A percentile compares a stretch with the other conserved stretches of the same genome.
Evolutionary conservation across 768 basidiomycete species (phyloP).

Genomic region (Pholiota microspora): DNA sequence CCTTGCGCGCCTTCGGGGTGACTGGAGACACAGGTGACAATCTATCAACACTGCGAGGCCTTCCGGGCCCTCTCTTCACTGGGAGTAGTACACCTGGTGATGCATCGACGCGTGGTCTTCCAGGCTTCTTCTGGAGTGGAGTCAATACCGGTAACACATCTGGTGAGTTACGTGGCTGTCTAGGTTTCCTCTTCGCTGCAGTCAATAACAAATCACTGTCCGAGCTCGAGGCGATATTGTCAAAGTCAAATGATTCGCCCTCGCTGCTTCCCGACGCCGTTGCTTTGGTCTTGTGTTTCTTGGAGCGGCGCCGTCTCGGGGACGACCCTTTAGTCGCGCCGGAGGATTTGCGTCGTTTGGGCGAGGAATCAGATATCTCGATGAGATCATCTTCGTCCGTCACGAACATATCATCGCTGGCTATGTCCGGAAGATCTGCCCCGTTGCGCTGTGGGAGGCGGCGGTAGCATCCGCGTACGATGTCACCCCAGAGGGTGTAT

Average conservation of each 20-base stretch:
- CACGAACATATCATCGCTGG: constrained; percentile 33
- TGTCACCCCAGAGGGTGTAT: constrained; percentile 69
- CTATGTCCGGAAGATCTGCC: constrained; percentile 23
- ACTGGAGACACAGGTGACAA: neutral
- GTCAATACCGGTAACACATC: neutral
- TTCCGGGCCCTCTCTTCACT: constrained; percentile 11
- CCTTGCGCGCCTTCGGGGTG: neutral
- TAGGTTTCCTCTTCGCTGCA: constrained; percentile 6
- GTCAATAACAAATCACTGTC: constrained; percentile 7
- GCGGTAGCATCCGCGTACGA: constrained; percentile 61
- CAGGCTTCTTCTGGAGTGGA: neutral
- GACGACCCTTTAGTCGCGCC: neutral
- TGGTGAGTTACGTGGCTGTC: constrained; percentile 8
- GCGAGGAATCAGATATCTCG: constrained; percentile 8
- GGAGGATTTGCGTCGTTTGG: constrained; percentile 7
- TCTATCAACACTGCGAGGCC: constrained; percentile 10
- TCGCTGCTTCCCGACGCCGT: constrained; percentile 10
- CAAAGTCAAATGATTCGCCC: constrained; percentile 19
- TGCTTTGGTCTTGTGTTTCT: constrained; percentile 9
- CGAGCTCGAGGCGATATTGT: constrained; percentile 17
- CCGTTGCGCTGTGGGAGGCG: constrained; percentile 28
- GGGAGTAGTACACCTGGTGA: no score
- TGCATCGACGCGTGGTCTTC: no score
- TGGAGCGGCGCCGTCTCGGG: constrained; percentile 1
- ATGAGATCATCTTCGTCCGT: constrained; percentile 25